phyloP scores from a whole-genome alignment of 1,284 basidiomycete genomes.

The Ganoderma boninense region DNA sequence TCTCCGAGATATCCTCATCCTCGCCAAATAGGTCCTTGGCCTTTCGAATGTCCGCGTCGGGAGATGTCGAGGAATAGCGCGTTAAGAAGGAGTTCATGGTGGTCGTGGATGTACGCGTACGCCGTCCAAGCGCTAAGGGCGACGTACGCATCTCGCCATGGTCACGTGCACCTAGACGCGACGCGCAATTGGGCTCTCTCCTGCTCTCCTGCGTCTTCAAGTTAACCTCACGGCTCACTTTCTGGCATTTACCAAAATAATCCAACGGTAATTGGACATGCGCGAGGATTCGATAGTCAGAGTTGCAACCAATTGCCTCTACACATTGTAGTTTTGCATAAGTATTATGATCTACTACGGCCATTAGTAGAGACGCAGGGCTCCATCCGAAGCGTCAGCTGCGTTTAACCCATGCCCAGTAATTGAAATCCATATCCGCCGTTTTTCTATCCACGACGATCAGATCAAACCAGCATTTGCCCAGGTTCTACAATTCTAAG shows the following conservation, averaged over 20 bases:
- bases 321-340: too few relatives aligned
- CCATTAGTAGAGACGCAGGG: too few relatives aligned
- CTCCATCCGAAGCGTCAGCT: neutral
- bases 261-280: neutral
- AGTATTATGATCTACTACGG: too few relatives aligned
- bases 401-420: neutral
- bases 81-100: conserved; percentile 83
- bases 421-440: neutral
- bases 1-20: conserved; percentile 69
- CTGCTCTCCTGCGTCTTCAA: too few relatives aligned
- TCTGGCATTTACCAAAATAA: too few relatives aligned
- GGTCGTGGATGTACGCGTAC: conserved; percentile 35
- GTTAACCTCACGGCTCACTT: too few relatives aligned
- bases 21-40: conserved; percentile 60
- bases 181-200: conserved; percentile 18
- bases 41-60: conserved; percentile 58
- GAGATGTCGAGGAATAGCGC: conserved; percentile 66
- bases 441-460: neutral
- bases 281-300: neutral
- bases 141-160: conserved; percentile 34
- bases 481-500: neutral
- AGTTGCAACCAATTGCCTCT: neutral
- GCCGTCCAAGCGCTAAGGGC: conserved; percentile 26
- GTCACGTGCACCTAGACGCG: conserved; percentile 60
- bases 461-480: neutral